Conservation (phyloP, 176 grass and related monocot species). For the Carex kokanica region DNA sequence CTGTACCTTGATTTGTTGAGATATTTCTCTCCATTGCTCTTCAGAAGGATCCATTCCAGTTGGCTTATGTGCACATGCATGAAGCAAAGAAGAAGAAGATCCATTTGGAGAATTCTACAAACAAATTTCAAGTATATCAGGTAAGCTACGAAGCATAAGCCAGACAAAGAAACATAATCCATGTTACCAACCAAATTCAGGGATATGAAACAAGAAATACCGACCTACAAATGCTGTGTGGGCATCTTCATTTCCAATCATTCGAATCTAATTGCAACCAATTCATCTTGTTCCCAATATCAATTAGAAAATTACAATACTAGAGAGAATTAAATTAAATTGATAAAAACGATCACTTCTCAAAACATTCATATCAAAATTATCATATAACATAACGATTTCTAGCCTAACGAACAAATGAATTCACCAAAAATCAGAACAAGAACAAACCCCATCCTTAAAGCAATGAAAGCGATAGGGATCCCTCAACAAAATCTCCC, state of each 20-base stretch:
- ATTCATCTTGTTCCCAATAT: neutral
- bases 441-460: conserved; percentile 60
- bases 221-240: neutral
- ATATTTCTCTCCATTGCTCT: conserved; percentile 98
- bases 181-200: neutral
- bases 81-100: conserved; percentile 91
- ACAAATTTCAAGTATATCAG: neutral
- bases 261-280: neutral
- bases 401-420: neutral
- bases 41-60: conserved; percentile 95
- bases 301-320: no score
- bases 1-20: conserved; percentile 75
- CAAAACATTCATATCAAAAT: no score
- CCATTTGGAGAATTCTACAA: conserved; percentile 89
- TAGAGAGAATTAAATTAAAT: no score
- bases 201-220: neutral
- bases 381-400: neutral
- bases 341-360: no score
- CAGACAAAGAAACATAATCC: neutral
- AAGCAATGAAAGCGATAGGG: conserved; percentile 87
- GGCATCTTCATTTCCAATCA: neutral
- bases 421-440: conserved; percentile 81
- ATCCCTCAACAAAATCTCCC: conserved; percentile 74
- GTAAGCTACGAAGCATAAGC: neutral
- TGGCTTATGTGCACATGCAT: conserved; percentile 97